A percentile compares a stretch with the other conserved stretches of the same genome.
These are phyloP conservation scores for Wickerhamiella vanderwaltii DNA, from an alignment of 805 yeast genomes.

Conservation along the genomic window DNA sequence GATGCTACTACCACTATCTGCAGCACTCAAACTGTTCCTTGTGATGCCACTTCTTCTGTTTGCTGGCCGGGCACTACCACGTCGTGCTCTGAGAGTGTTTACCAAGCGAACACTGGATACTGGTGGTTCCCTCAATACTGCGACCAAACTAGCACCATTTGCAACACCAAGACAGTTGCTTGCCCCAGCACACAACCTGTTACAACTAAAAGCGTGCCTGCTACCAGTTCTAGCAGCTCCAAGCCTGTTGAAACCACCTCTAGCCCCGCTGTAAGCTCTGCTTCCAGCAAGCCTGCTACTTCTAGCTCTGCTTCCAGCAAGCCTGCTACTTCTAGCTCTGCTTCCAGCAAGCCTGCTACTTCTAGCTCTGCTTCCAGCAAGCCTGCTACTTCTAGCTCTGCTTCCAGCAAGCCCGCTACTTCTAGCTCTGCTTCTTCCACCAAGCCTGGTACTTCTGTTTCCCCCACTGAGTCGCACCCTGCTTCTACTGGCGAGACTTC, in stretches of 20 bases:
- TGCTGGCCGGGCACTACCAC: background rate
- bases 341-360: background rate
- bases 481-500: background rate
- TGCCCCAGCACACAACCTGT: background rate
- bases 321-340: background rate
- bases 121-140: constrained; percentile 4
- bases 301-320: background rate
- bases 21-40: background rate
- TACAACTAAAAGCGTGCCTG: background rate
- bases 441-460: background rate
- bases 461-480: background rate
- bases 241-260: background rate
- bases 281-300: background rate
- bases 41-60: background rate
- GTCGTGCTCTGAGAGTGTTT: background rate
- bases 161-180: constrained; percentile 2
- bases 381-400: background rate
- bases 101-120: background rate
- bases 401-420: background rate
- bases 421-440: constrained; percentile 3
- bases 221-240: background rate
- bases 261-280: background rate
- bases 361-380: background rate
- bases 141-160: background rate
- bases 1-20: constrained; percentile 1